phyloP scores from a whole-genome alignment of 495 filamentous ascomycete genomes.

The Neurospora sp. region DNA sequence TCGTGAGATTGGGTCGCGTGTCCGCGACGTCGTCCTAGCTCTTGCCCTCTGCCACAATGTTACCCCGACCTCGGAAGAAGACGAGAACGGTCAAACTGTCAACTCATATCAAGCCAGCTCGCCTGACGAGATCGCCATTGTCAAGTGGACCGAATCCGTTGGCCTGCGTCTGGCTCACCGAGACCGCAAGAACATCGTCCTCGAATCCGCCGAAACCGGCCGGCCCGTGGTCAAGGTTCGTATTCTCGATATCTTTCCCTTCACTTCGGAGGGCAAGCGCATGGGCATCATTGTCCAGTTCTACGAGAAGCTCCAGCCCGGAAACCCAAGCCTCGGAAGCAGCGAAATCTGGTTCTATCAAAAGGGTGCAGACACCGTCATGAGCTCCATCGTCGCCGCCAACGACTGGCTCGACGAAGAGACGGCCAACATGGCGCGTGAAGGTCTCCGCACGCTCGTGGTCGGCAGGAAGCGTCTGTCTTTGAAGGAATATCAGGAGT shows the following conservation, averaged over 20 bases:
- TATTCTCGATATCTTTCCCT: constrained; percentile 92
- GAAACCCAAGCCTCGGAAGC: constrained; percentile 28
- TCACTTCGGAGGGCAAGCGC: constrained; percentile 92
- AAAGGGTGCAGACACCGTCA: constrained; percentile 96
- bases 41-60: constrained; percentile 96
- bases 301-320: constrained; percentile 36
- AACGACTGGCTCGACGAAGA: constrained; percentile 99
- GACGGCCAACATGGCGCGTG: constrained; percentile 95
- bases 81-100: constrained; percentile 63
- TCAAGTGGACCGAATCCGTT: constrained; percentile 88
- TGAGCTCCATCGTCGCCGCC: constrained; percentile 82
- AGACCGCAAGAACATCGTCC: constrained; percentile 71
- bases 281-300: constrained; percentile 98
- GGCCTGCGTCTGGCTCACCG: constrained; percentile 77
- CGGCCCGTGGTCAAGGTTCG: constrained; percentile 72
- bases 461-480: constrained; percentile 80
- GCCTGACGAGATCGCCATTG: constrained; percentile 97
- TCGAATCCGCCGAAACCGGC: constrained; percentile 71
- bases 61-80: constrained; percentile 72
- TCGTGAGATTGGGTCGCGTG: constrained; percentile 84
- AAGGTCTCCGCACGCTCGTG: constrained; percentile 89
- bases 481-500: constrained; percentile 63
- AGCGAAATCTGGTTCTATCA: constrained; percentile 97
- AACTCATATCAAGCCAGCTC: constrained; percentile 94
- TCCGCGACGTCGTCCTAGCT: constrained; percentile 82